phyloP scores from a whole-genome alignment of 2,329 filamentous ascomycete species.

The Fusarium redolens region DNA sequence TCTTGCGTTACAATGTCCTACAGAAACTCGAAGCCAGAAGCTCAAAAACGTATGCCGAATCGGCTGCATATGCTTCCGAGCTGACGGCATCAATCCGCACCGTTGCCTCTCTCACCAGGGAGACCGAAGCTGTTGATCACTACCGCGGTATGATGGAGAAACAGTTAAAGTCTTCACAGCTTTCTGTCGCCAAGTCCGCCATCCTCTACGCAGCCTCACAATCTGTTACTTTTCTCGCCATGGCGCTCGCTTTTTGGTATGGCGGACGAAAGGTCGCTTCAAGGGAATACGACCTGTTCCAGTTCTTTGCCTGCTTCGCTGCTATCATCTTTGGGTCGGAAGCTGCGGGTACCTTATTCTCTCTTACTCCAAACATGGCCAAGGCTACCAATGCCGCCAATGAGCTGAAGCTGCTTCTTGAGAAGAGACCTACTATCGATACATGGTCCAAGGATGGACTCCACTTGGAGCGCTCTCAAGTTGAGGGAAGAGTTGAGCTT shows the following conservation, averaged over 20 bases:
- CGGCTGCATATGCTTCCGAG: conserved; percentile 9
- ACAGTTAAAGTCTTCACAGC: neutral
- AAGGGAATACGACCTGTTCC: conserved; percentile 29
- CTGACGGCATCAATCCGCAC: conserved; percentile 24
- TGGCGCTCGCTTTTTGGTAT: conserved; percentile 34
- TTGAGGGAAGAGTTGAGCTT: conserved; percentile 74
- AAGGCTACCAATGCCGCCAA: conserved; percentile 84
- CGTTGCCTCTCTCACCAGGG: conserved; percentile 24
- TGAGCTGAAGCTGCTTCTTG: conserved; percentile 81
- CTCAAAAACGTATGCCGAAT: conserved; percentile 6
- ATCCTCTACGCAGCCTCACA: conserved; percentile 14
- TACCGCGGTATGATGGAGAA: neutral
- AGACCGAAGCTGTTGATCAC: neutral
- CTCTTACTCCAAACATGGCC: conserved; percentile 87
- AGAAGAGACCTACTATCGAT: conserved; percentile 81
- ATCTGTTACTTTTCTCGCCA: conserved; percentile 1
- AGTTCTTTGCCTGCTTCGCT: conserved; percentile 30
- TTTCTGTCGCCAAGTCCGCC: neutral
- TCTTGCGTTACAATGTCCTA: conserved; percentile 51
- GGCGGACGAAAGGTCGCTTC: conserved; percentile 13
- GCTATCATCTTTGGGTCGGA: conserved; percentile 70
- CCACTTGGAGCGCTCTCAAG: conserved; percentile 58
- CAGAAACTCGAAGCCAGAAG: conserved; percentile 11
- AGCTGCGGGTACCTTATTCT: conserved; percentile 85
- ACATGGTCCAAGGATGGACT: conserved; percentile 65